phyloP scores from a whole-genome alignment of 441 rosid genomes.

The Gossypium trilobum region DNA sequence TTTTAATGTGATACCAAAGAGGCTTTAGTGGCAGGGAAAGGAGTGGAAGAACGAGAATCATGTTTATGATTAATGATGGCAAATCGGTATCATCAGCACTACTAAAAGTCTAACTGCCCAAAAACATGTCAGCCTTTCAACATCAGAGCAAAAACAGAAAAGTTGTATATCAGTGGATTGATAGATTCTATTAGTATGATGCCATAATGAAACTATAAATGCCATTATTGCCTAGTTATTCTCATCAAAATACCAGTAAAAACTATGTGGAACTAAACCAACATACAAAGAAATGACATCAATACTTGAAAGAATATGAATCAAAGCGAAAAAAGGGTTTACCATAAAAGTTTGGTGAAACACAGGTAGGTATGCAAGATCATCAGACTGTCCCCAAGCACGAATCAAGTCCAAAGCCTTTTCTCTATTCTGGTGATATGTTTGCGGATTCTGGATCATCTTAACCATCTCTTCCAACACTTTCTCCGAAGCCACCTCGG shows the following conservation, averaged over 20 bases:
- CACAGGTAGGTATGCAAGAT: constrained; percentile 71
- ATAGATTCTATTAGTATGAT: neutral
- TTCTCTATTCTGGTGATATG: constrained; percentile 40
- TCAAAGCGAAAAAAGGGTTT: neutral
- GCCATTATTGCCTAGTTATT: neutral
- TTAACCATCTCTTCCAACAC: constrained; percentile 84
- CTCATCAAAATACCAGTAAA: neutral
- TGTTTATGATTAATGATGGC: neutral
- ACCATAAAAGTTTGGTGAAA: constrained; percentile 67
- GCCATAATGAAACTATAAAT: neutral
- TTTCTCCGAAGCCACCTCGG: constrained; percentile 73
- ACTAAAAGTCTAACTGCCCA: neutral
- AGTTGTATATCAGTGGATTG: neutral
- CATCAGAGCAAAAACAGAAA: neutral
- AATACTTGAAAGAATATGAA: neutral
- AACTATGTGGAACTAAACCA: neutral
- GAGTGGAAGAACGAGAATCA: neutral
- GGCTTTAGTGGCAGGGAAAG: neutral
- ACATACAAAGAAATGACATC: neutral
- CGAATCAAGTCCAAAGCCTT: constrained; percentile 62
- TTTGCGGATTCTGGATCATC: constrained; percentile 55
- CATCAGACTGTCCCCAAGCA: constrained; percentile 78
- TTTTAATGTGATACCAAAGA: neutral
- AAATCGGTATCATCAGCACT: neutral
- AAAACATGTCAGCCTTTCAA: neutral